Percentiles rank a stretch among this genome's conserved stretches.
Conservation (phyloP, 495 filamentous ascomycete genomes). For the Lasiosphaeria ovina region DNA sequence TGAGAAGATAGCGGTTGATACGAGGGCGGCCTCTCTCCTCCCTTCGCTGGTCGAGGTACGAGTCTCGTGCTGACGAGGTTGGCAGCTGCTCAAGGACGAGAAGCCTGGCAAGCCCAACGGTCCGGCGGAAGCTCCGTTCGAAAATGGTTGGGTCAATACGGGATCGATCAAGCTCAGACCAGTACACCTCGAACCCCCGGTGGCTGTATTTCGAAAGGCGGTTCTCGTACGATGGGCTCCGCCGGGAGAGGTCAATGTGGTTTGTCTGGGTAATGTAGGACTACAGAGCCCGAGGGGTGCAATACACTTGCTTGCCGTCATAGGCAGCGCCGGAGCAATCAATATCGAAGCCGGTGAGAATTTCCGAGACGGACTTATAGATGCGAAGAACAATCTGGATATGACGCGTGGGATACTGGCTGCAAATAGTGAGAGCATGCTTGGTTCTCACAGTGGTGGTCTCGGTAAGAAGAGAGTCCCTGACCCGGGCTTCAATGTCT, state of each 20-base stretch:
- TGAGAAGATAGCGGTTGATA: slow-evolving; percentile 27
- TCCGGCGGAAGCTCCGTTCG: slow-evolving; percentile 70
- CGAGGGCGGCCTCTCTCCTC: slow-evolving; percentile 64
- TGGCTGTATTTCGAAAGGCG: slow-evolving; percentile 85
- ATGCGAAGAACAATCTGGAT: slow-evolving; percentile 79
- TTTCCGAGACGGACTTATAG: slow-evolving; percentile 77
- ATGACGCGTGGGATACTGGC: slow-evolving; percentile 78
- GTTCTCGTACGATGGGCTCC: slow-evolving; percentile 82
- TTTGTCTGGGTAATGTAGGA: slow-evolving; percentile 79
- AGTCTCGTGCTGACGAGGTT: slow-evolving; percentile 59
- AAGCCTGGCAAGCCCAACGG: slow-evolving; percentile 72
- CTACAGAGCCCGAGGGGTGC: slow-evolving; percentile 66
- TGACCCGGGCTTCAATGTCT: slow-evolving; percentile 67
- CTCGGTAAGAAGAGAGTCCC: slow-evolving; percentile 70
- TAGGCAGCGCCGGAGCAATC: slow-evolving; percentile 79
- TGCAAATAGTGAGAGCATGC: slow-evolving; percentile 79
- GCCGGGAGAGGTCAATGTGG: slow-evolving; percentile 70
- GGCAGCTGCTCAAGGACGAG: slow-evolving; percentile 79
- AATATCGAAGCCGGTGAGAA: slow-evolving; percentile 82
- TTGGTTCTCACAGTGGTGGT: slow-evolving; percentile 76
- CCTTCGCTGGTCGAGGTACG: slow-evolving; percentile 63
- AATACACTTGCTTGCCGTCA: slow-evolving; percentile 72
- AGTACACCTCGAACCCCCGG: slow-evolving; percentile 79
- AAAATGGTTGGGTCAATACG: slow-evolving; percentile 81
- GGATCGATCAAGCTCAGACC: slow-evolving; percentile 66